A percentile compares a stretch with the other conserved stretches of the same genome.
Conservation (phyloP, 176 grass and related monocot species). For the Triticum timopheevii region DNA sequence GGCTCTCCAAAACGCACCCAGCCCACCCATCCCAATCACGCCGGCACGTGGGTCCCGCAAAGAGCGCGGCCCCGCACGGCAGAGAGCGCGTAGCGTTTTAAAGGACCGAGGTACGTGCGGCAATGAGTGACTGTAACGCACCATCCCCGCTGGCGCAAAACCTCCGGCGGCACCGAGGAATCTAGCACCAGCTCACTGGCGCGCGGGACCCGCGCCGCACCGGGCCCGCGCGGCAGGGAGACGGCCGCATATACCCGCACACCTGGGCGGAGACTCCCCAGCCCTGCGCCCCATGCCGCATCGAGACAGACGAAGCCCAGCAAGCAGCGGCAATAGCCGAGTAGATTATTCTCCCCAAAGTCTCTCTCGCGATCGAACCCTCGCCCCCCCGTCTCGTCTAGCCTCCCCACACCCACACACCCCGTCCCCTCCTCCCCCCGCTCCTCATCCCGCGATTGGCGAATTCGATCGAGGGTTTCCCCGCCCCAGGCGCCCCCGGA, state of each 20-base stretch:
- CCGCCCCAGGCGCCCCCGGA: background rate
- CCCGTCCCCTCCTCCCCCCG: conserved; percentile 5
- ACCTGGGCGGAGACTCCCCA: conserved; percentile 22
- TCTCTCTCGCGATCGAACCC: conserved; percentile 63
- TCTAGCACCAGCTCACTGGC: fast-evolving
- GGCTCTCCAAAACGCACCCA: background rate
- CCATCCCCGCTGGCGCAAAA: background rate
- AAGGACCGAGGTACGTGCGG: conserved; percentile 16
- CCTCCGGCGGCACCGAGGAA: background rate
- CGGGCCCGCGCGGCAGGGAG: background rate
- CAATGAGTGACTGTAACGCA: background rate
- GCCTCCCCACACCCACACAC: background rate
- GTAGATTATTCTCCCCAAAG: conserved; percentile 46
- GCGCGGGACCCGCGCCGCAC: fast-evolving
- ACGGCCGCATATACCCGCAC: conserved; percentile 22
- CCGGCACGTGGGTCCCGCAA: background rate
- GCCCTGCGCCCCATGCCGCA: conserved; percentile 52
- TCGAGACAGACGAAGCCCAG: conserved; percentile 35
- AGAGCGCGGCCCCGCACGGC: fast-evolving
- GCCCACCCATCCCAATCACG: background rate
- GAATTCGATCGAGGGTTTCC: conserved; percentile 50
- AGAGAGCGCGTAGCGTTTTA: background rate
- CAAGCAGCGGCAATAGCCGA: background rate
- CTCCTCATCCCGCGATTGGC: conserved; percentile 49
- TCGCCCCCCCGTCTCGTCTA: conserved; percentile 14